Base-by-base conservation (phyloP, 75 land plant species). In the Sequoia sempervirens region DNA sequence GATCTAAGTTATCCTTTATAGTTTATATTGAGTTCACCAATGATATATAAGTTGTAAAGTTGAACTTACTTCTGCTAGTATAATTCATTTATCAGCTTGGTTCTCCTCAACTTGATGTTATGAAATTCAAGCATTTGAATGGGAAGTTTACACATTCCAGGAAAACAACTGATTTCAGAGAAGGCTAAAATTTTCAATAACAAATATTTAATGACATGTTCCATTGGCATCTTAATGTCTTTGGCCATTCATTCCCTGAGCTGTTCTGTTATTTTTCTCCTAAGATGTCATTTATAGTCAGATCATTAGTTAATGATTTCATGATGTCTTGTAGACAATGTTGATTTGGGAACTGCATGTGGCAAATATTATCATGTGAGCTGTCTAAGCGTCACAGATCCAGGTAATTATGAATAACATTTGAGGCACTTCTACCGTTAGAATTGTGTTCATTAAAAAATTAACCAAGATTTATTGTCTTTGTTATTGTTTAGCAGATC, bases 281-380 rank as follows among this genome's bases (percentile, higher is more conserved):
- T 26, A 23, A 61, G 26, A 61, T 61, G n/a, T 26, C 66, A 61
- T 61, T 61, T 61, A 61, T 5, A 61, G 66, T 26, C 7, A 61
- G n/a, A 61, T 61, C 0, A 61, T 23, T 61, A 2, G 6, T 61
- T 61, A 61, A 23, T 61, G 61, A 26, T 61, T 61, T 0, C 66
- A 61, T 61, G 66, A 26, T 61, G n/a, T 61, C 66, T 82, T 79
- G 17, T 90, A 93, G 95, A 89, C 85, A 94, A 94, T 84, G 93
- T 90, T 45, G 96, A 94, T 81, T 47, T 94, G 40, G 96, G 96
- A 38, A 94, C 96, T 20, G 96, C 94, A 28, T 94, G 96, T 84
- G 96, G 96, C 11, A 94, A 94, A 85, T 94, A 91, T 40, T 92
- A 53, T 88, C 89, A 93, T 4, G 95, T 93, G 26, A 87, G 87